phyloP scores from a whole-genome alignment of 2,329 filamentous ascomycete species.

The Stachybotrys elegans region DNA sequence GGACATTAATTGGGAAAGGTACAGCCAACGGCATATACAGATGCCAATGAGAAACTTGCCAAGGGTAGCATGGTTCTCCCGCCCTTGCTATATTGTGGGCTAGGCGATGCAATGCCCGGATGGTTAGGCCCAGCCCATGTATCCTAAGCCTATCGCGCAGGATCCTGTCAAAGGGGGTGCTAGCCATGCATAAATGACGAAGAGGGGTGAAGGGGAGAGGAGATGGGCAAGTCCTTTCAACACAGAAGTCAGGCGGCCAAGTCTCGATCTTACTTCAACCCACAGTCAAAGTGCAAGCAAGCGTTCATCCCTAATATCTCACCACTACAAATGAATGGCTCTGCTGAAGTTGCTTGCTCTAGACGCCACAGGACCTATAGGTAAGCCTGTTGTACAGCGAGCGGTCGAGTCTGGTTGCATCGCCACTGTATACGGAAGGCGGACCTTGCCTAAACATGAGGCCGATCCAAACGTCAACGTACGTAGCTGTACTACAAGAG shows the following conservation, averaged over 20 bases:
- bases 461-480: background rate
- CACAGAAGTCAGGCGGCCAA: background rate
- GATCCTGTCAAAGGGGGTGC: no score
- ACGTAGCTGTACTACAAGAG: background rate
- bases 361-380: background rate
- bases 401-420: background rate
- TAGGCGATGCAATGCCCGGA: background rate
- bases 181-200: background rate
- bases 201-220: background rate
- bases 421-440: background rate
- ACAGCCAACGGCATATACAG: no score
- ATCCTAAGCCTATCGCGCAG: no score
- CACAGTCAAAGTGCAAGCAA: background rate
- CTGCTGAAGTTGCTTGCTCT: background rate
- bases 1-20: no score
- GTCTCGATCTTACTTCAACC: background rate
- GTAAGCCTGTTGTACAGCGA: background rate
- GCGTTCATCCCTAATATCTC: background rate
- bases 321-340: background rate
- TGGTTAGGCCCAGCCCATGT: no score
- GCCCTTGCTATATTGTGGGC: background rate
- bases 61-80: background rate
- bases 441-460: background rate
- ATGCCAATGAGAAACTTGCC: background rate
- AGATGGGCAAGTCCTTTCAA: background rate